Evolutionary conservation across 345 rosid genomes (phyloP).

Genomic region (Melastoma malabathricum): DNA sequence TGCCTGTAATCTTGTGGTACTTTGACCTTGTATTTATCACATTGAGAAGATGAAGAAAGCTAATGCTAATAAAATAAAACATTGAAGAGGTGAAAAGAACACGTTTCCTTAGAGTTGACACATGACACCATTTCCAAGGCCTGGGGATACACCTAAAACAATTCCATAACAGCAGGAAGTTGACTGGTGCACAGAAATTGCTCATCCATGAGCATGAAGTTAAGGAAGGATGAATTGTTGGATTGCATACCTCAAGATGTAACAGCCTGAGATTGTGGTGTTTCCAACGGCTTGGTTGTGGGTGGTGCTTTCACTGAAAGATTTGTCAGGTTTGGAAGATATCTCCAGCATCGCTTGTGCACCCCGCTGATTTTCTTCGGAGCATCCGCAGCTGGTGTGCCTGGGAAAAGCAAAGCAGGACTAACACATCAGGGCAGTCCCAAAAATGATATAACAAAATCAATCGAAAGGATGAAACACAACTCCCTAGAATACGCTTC

Average conservation of each 20-base stretch:
- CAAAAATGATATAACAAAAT: background rate
- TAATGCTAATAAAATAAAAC: too few species aligned
- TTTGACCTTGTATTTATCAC: too few species aligned
- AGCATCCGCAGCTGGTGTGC: conserved; percentile 52
- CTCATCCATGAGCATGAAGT: too few species aligned
- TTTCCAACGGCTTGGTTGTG: conserved; percentile 21
- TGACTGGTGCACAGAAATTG: too few species aligned
- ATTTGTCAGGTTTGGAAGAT: conserved; percentile 44
- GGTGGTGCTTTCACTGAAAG: conserved; percentile 11
- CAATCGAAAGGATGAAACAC: background rate
- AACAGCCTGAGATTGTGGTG: conserved; percentile 26
- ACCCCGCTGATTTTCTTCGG: conserved; percentile 88
- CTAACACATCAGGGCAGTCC: background rate
- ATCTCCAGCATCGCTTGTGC: conserved; percentile 89
- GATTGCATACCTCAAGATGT: conserved; percentile 27
- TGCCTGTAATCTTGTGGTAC: too few species aligned
- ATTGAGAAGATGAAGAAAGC: too few species aligned
- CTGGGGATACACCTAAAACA: too few species aligned
- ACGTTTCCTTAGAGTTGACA: too few species aligned
- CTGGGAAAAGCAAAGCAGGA: conserved; percentile 20
- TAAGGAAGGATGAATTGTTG: too few species aligned
- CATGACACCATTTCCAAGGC: too few species aligned
- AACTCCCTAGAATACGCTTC: background rate
- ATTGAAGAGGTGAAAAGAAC: too few species aligned
- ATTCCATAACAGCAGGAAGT: too few species aligned